These are phyloP conservation scores for Clavispora santaluciae DNA, from an alignment of 805 yeast species.

Conservation along the genomic window DNA sequence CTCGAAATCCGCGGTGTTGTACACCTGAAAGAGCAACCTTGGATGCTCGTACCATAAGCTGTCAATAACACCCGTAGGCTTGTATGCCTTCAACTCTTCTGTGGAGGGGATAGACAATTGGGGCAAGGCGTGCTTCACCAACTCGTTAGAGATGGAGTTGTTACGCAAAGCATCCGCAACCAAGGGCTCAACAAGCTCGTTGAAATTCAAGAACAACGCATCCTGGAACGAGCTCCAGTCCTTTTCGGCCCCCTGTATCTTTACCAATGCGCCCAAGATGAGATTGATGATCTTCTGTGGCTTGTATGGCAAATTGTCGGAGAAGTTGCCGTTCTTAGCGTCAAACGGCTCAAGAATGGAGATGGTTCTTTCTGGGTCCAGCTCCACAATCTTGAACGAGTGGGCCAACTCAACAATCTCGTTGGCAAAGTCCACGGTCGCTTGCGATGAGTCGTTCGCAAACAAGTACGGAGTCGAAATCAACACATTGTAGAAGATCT, in stretches of 20 bases:
- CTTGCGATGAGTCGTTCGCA: conserved; percentile 35
- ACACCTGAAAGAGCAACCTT: conserved; percentile 57
- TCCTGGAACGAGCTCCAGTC: conserved; percentile 34
- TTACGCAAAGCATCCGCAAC: conserved; percentile 27
- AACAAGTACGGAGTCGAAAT: conserved; percentile 62
- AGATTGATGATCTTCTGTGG: conserved; percentile 46
- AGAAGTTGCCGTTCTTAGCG: conserved; percentile 25
- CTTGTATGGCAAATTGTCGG: conserved; percentile 42
- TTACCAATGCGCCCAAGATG: conserved; percentile 45
- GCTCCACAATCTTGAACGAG: conserved; percentile 27
- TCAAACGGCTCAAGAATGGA: conserved; percentile 36
- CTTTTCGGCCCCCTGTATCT: conserved; percentile 31
- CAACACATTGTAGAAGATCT: conserved; percentile 57
- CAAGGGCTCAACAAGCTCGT: conserved; percentile 28
- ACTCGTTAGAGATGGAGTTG: conserved; percentile 34
- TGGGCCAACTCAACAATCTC: conserved; percentile 46
- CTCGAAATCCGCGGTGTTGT: conserved; percentile 50
- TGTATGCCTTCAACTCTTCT: conserved; percentile 15
- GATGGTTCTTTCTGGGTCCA: conserved; percentile 13
- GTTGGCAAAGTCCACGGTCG: conserved; percentile 31
- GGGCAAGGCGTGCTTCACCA: conserved; percentile 38
- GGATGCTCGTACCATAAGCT: conserved; percentile 59
- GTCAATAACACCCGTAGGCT: conserved; percentile 43
- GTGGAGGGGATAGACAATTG: conserved; percentile 31
- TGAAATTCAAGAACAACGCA: conserved; percentile 30